A percentile compares a stretch with the other conserved stretches of the same genome.
Conservation (phyloP, 1,139 yeast genomes). For the Kodamaea anthophila region DNA sequence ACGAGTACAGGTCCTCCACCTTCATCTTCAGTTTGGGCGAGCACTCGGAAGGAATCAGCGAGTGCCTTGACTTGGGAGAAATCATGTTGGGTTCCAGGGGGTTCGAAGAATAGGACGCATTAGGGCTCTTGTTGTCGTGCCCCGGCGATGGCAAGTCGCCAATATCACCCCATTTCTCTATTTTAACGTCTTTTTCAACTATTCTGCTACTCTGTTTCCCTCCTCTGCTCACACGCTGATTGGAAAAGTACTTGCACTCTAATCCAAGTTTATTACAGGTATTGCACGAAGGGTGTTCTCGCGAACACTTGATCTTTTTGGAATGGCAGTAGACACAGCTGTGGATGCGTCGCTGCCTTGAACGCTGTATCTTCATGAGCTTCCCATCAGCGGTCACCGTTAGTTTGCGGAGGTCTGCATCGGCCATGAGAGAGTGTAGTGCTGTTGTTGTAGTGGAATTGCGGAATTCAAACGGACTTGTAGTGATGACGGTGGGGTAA, state of each 20-base stretch:
- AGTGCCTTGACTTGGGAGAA: neutral
- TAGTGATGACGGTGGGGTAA: too few species aligned
- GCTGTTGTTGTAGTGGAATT: too few species aligned
- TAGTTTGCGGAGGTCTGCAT: conserved; percentile 6
- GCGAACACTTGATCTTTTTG: conserved; percentile 53
- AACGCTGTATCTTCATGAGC: conserved; percentile 51
- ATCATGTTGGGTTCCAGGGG: too few species aligned
- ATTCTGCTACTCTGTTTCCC: conserved; percentile 32
- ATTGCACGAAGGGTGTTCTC: conserved; percentile 43
- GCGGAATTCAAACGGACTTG: too few species aligned
- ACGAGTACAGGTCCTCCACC: conserved; percentile 31
- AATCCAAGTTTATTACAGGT: conserved; percentile 42
- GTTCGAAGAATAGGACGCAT: too few species aligned
- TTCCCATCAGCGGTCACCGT: conserved; percentile 38
- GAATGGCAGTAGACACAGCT: conserved; percentile 60
- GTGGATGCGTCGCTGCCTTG: conserved; percentile 51
- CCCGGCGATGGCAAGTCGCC: too few species aligned
- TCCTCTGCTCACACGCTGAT: conserved; percentile 49
- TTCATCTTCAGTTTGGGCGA: conserved; percentile 1
- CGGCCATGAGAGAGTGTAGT: too few species aligned
- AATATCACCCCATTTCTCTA: neutral
- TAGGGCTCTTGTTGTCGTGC: neutral
- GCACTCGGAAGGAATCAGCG: neutral
- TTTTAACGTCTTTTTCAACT: neutral
- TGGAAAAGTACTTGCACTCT: conserved; percentile 50